phyloP scores from a whole-genome alignment of 2,329 filamentous ascomycete genomes.

The Fusarium sterilihyphosum region DNA sequence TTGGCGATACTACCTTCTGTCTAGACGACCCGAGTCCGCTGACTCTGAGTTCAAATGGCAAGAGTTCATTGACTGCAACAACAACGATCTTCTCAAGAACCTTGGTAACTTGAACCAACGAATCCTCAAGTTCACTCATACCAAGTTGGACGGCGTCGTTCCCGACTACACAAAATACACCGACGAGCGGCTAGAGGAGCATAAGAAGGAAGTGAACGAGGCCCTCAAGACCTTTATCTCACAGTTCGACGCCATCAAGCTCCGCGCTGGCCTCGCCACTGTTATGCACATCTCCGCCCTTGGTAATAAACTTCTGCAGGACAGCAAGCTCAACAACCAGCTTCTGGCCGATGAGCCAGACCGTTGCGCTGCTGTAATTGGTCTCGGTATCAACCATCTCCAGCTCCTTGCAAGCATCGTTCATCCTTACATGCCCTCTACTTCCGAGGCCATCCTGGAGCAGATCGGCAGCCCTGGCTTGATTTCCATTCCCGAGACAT shows the following conservation, averaged over 20 bases:
- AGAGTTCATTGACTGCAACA: constrained; percentile 84
- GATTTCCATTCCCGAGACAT: constrained; percentile 71
- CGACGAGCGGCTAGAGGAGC: constrained; percentile 63
- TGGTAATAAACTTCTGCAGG: constrained; percentile 62
- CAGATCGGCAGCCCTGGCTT: constrained; percentile 72
- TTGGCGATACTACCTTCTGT: constrained; percentile 93
- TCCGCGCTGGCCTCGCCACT: constrained; percentile 72
- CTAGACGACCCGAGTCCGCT: constrained; percentile 83
- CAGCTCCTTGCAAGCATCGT: constrained; percentile 83
- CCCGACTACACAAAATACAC: constrained; percentile 69
- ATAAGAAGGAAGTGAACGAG: constrained; percentile 71
- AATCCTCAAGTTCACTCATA: constrained; percentile 78
- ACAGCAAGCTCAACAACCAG: constrained; percentile 64
- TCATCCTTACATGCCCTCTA: constrained; percentile 87
- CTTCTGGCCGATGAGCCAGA: constrained; percentile 64
- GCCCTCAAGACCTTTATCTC: constrained; percentile 73
- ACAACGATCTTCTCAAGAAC: constrained; percentile 85
- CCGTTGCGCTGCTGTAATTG: constrained; percentile 69
- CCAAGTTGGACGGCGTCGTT: constrained; percentile 76
- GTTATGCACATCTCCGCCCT: constrained; percentile 73
- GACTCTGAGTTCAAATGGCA: constrained; percentile 93
- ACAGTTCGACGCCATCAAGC: constrained; percentile 76
- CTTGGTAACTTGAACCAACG: constrained; percentile 80
- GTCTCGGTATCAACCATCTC: constrained; percentile 84
- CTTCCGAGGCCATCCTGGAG: constrained; percentile 75